A percentile compares a stretch with the other conserved stretches of the same genome.
Evolutionary conservation across 371 early-diverging fungal genomes (phyloP).

Genomic region (Parasitella parasitica): DNA sequence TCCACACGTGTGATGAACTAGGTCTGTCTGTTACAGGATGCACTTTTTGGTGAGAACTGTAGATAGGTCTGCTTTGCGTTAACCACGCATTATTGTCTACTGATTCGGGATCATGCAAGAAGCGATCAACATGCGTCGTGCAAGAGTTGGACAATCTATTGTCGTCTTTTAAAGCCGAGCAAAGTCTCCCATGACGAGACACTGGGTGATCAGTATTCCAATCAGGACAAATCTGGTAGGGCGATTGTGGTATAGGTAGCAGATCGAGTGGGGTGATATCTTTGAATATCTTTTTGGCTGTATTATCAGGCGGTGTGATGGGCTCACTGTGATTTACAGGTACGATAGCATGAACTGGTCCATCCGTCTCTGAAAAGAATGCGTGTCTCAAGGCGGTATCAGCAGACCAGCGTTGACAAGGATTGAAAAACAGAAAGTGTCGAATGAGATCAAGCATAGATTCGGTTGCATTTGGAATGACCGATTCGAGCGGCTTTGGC

Average conservation of each 20-base stretch:
- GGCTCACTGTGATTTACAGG: constrained; percentile 4
- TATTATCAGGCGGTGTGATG: constrained; percentile 19
- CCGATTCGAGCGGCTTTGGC: constrained; percentile 55
- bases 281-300: not conserved
- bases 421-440: constrained; percentile 89
- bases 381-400: constrained; percentile 60
- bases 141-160: not conserved
- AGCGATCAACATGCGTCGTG: not conserved
- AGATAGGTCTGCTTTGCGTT: constrained; percentile 19
- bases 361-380: constrained; percentile 58
- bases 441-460: constrained; percentile 73
- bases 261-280: constrained; percentile 18
- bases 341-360: constrained; percentile 12
- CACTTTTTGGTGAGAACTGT: constrained; percentile 28
- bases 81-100: constrained; percentile 6
- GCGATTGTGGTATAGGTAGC: constrained; percentile 14
- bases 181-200: constrained; percentile 5
- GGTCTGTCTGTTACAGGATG: constrained; percentile 23
- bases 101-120: constrained; percentile 10
- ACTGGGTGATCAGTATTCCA: constrained; percentile 16
- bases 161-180: constrained; percentile 1
- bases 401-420: constrained; percentile 80
- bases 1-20: constrained; percentile 9
- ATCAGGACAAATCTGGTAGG: constrained; percentile 25
- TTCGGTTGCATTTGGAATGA: constrained; percentile 64